Evolutionary conservation across 176 grass and related monocot species (phyloP), one percentile per base, ranked within the genome.

Genomic region (Carex cristatella): DNA sequence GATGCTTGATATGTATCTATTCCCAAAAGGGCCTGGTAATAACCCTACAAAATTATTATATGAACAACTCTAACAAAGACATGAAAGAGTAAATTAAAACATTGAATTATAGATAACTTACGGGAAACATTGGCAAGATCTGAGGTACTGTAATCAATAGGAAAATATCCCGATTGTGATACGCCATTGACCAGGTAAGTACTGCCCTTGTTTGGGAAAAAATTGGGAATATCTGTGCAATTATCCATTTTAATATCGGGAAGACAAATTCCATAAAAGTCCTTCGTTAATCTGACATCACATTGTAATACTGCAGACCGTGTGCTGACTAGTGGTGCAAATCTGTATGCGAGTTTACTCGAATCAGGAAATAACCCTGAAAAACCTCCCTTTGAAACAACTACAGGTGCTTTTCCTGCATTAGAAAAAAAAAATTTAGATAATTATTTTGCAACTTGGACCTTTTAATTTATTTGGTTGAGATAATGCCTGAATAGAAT

Each of bases 331-430:
- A 23, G 0, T 38, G 84, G 58, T 7, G 85, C 80, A 27, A 94
- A 90, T 11, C 10, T 11, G 19, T 92, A 97, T 2, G 92, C 86
- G 5, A n/a, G 28, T 71, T 82, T 60, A 19, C 94, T 94, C 4
- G 94, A 97, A 86, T 94, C 92, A 1, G 94, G 94, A 85, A 94
- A 97, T 37, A 97, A 27, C 32, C 94, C 94, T 16, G 94, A 97
- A 71, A 97, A 94, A 11, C 94, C 94, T 60, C 94, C 94, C 75
- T 88, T 94, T 62, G 94, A 92, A 76, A 97, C 81, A 61, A 97
- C 51, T 60, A 82, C 55, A 1, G 94, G 94, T 64, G 92, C 90
- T 14, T 90, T 69, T 64, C 94, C 94, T 97, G 88, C 72, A 89
- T 88, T 30, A 38, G 27, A 11, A 46, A 78, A 11, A 48, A 48